Evolutionary conservation across 1,139 yeast species (phyloP).

Genomic region (Pichia sp.): DNA sequence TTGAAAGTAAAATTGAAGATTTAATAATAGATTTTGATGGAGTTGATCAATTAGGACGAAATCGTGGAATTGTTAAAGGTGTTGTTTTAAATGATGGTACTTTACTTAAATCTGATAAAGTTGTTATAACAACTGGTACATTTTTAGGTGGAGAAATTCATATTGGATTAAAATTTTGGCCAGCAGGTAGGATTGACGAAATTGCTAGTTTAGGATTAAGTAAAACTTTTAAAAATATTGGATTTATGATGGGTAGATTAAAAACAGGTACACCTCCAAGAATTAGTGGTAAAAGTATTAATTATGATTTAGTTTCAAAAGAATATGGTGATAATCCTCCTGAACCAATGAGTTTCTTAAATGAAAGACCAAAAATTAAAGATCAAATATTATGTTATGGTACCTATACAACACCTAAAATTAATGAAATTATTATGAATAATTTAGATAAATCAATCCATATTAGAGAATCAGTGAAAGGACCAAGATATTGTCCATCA

Average conservation of each 20-base stretch:
- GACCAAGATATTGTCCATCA: slow-evolving; percentile 97
- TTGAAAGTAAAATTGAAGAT: slow-evolving; percentile 80
- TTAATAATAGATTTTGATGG: slow-evolving; percentile 50
- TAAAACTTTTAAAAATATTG: slow-evolving; percentile 65
- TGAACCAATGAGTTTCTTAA: slow-evolving; percentile 86
- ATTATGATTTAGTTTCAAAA: slow-evolving; percentile 50
- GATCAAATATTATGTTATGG: slow-evolving; percentile 69
- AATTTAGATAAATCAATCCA: slow-evolving; percentile 83
- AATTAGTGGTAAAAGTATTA: slow-evolving; percentile 62
- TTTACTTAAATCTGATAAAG: slow-evolving; percentile 53
- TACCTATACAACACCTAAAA: slow-evolving; percentile 68
- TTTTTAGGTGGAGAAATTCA: slow-evolving; percentile 93
- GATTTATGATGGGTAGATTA: slow-evolving; percentile 80
- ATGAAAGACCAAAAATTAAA: slow-evolving; percentile 54
- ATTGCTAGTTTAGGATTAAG: slow-evolving; percentile 86
- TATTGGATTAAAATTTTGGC: slow-evolving; percentile 70
- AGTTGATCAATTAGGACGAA: slow-evolving; percentile 34
- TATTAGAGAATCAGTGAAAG: slow-evolving; percentile 88
- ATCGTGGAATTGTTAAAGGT: slow-evolving; percentile 51
- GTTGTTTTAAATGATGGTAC: slow-evolving; percentile 65
- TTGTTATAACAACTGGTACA: slow-evolving; percentile 93
- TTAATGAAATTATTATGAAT: slow-evolving; percentile 62
- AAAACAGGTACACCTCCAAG: slow-evolving; percentile 99
- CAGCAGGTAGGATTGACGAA: slow-evolving; percentile 94
- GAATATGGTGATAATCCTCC: slow-evolving; percentile 80